Evolutionary conservation across 805 yeast genomes (phyloP), one percentile per base, ranked within the genome.

Genomic region (Candida insectorum): DNA sequence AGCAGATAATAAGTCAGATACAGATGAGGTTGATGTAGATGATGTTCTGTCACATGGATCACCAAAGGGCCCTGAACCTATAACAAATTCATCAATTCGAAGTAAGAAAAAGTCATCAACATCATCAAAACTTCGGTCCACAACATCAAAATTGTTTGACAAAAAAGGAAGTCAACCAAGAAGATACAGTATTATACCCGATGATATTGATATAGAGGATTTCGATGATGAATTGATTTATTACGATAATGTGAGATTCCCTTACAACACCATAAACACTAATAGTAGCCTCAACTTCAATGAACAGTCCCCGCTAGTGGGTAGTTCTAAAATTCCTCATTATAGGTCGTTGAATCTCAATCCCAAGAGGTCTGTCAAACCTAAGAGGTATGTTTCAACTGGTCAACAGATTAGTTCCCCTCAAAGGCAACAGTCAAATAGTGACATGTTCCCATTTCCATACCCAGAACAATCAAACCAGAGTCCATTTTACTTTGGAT

Each of bases 61-160:
- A n/a, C n/a, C n/a, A n/a, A n/a, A n/a, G n/a, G n/a, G n/a, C n/a
- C n/a, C n/a, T n/a, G n/a, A n/a, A n/a, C n/a, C n/a, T n/a, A n/a
- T n/a, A n/a, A n/a, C n/a, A n/a, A n/a, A n/a, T n/a, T n/a, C n/a
- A n/a, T n/a, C n/a, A n/a, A n/a, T n/a, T n/a, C n/a, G 38, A 20
- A 46, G 52, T 14, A 58, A 54, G 34, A 49, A 48, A 34, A 53
- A 54, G 31, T 53, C 65, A 5, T 53, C 56, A 2, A 44, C 69
- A 0, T 57, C 65, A 2, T 63, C 70, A 1, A 77, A 71, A 32
- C 58, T 78, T 28, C 56, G 84, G 25, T 77, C 88, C 2, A 81
- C 87, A 2, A 80, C 88, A 0, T 81, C 88, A 1, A 79, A 80
- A 41, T 58, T 83, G 5, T 83, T 84, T 54, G 91, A 83, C 47